Evolutionary conservation across 164 flowering plant species (phyloP).

Genomic region (Taxillus chinensis): DNA sequence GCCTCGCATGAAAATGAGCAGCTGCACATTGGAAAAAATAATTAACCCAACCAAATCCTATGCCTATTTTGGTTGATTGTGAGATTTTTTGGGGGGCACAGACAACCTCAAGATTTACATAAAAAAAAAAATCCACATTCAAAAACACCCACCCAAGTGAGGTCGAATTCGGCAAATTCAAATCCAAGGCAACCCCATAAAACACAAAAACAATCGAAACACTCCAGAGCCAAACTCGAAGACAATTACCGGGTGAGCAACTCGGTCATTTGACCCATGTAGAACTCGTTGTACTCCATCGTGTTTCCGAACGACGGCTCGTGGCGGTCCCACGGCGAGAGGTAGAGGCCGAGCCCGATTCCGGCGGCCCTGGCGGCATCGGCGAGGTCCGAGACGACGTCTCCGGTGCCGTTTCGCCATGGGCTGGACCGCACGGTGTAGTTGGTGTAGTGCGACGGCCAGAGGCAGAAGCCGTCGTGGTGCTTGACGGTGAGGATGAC

Average conservation of each 20-base stretch:
- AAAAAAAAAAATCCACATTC: too few relatives aligned
- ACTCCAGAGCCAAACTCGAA: too few relatives aligned
- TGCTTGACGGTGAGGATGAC: conserved; percentile 81
- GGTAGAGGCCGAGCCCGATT: conserved; percentile 60
- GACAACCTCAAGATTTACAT: too few relatives aligned
- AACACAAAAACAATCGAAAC: too few relatives aligned
- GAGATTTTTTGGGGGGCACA: too few relatives aligned
- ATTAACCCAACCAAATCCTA: too few relatives aligned
- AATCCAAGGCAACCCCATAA: too few relatives aligned
- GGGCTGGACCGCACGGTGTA: conserved; percentile 57
- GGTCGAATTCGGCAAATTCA: too few relatives aligned
- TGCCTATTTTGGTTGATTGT: too few relatives aligned
- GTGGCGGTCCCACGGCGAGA: conserved; percentile 98
- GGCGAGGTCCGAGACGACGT: conserved; percentile 67
- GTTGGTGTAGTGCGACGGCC: conserved; percentile 77
- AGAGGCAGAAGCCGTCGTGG: conserved; percentile 94
- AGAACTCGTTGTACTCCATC: conserved; percentile 73
- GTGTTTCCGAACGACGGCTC: conserved; percentile 67
- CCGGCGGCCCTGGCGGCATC: conserved; percentile 57
- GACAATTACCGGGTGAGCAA: conserved; percentile 64
- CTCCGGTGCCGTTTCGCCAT: conserved; percentile 72
- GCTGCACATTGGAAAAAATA: not conserved
- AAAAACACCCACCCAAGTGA: too few relatives aligned
- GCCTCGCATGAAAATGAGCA: not conserved
- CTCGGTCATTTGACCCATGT: conserved; percentile 86